Evolutionary conservation across 2,329 filamentous ascomycete genomes (phyloP).

Genomic region (Alternaria consortialis): DNA sequence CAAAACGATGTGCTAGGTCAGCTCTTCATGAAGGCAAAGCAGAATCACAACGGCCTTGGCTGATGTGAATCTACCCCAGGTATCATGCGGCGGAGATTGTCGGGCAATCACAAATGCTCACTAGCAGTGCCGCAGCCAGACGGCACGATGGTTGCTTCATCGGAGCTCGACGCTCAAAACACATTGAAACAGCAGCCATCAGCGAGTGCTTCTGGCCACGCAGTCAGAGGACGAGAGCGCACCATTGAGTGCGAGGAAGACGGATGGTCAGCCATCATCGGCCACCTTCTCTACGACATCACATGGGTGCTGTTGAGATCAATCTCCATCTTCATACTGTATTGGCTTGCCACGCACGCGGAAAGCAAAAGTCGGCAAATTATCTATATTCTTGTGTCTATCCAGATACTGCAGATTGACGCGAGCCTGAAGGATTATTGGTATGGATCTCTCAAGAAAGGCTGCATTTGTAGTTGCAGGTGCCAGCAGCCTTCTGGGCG

Average conservation of each 20-base stretch:
- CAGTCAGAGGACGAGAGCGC: not conserved
- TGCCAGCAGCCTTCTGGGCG: constrained; percentile 2
- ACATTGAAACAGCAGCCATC: not conserved
- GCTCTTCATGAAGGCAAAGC: constrained; percentile 48
- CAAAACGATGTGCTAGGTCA: constrained; percentile 45
- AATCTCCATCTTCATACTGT: constrained; percentile 3
- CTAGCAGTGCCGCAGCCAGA: not conserved
- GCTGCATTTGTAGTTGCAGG: constrained; percentile 8
- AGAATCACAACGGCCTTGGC: constrained; percentile 45
- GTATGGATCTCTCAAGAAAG: constrained; percentile 13
- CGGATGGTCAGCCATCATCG: not conserved
- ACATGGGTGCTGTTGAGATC: constrained; percentile 8
- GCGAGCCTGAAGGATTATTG: constrained; percentile 9
- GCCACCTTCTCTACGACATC: constrained; percentile 11
- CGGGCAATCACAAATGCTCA: not conserved
- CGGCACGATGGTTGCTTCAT: not conserved
- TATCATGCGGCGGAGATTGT: not conserved
- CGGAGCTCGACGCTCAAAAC: not conserved
- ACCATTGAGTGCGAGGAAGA: not conserved
- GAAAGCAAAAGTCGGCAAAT: constrained; percentile 2
- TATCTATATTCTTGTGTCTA: not conserved
- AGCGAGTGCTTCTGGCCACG: not conserved
- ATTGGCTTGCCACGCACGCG: constrained; percentile 10
- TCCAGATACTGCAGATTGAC: constrained; percentile 9
- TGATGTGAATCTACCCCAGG: constrained; percentile 24